Conservation (phyloP, 441 rosid species). For the Bocquillonia castaneifolia region DNA sequence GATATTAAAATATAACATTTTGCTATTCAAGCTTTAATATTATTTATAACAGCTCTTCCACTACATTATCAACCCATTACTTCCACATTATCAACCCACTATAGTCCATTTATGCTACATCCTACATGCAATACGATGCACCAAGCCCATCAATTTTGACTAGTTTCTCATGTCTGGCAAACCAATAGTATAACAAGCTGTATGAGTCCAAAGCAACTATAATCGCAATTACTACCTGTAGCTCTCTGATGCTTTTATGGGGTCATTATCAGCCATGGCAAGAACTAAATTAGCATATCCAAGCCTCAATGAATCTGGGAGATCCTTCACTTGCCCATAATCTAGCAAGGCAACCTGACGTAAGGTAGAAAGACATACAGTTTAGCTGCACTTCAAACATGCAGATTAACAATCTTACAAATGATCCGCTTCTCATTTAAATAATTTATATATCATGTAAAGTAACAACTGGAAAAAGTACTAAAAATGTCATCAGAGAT, state of each 20-base stretch:
- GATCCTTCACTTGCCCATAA: constrained; percentile 98
- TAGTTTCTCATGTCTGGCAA: constrained; percentile 7
- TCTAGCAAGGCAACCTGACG: constrained; percentile 85
- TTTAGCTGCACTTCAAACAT: constrained; percentile 13
- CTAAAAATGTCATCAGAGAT: not conserved
- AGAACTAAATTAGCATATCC: constrained; percentile 82
- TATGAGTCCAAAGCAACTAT: not conserved
- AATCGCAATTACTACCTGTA: constrained; percentile 44
- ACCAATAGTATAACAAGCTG: not conserved
- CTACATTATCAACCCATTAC: not conserved
- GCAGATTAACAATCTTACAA: constrained; percentile 1
- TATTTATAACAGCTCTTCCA: too few species aligned
- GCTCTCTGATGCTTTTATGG: constrained; percentile 61
- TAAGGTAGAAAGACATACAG: constrained; percentile 24
- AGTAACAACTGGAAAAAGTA: constrained; percentile 11
- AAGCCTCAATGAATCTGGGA: constrained; percentile 70
- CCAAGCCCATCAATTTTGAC: not conserved
- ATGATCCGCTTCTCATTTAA: not conserved
- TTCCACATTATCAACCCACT: not conserved
- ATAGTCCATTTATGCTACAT: not conserved
- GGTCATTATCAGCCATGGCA: constrained; percentile 75
- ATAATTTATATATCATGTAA: not conserved
- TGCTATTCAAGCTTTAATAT: not conserved
- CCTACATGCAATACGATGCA: too few species aligned
- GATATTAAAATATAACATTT: not conserved